Base-by-base conservation (phyloP, 768 basidiomycete species). In the Suillus subluteus region DNA sequence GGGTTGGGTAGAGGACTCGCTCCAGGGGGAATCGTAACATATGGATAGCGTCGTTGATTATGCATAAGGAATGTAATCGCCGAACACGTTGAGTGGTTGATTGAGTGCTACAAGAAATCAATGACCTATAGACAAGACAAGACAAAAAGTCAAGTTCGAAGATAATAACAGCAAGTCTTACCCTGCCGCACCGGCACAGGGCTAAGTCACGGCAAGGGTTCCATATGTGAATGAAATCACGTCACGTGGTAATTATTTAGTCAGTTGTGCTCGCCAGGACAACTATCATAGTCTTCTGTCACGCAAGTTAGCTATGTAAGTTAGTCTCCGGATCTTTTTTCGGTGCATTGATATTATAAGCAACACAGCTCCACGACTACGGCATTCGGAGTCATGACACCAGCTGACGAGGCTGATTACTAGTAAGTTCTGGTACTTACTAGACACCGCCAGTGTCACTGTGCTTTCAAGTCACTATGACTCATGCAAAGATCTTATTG, bases 21-120 rank as follows among this genome's bases (percentile, higher is more conserved):
- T 67, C 74, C 79, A 7, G 74, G 67, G 15, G 83, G 82, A 41
- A 85, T 82, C 43, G 71, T 64, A 59, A 83, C 52, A 61, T 79
- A 72, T 8, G 81, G 82, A 38, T 79, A 71, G 30, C 23, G 76
- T 66, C 73, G 76, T 65, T 76, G 41, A 66, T 71, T 75, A 2
- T 78, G 63, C 76, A 77, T 77, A 15, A 30, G 26, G 18, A 30
- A 61, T 41, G 26, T 41, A 18, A 61, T 41, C 18, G 26, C 41
- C 1, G 30, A 32, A 32, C 18, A 30, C 11, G 26, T 21, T 43
- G 13, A 32, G 26, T 11, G 40, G 16, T 43, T 61, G 59, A 43
- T 61, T 21, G 30, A 32, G 41, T 21, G 6, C 0, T 44, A 61
- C 26, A 61, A 43, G 41, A 30, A 6, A 30, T 30, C 21, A 13